These are phyloP conservation scores for Alternaria conjuncta DNA, from an alignment of 2,329 filamentous ascomycete species.

Conservation along the genomic window DNA sequence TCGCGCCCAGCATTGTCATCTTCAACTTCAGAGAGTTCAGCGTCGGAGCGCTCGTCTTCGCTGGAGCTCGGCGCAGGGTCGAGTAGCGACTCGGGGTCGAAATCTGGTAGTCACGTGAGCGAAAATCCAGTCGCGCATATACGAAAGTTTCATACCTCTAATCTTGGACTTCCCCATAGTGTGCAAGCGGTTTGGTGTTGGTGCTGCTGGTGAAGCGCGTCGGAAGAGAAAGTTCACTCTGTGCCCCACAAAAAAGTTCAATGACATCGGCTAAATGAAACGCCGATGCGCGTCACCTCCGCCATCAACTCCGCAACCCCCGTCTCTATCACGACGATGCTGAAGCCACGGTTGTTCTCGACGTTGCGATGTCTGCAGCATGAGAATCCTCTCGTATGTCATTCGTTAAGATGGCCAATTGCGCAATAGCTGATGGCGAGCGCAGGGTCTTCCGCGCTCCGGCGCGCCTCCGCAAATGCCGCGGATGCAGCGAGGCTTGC, in stretches of 20 bases:
- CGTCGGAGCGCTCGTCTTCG: conserved; percentile 63
- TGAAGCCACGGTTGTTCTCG: conserved; percentile 62
- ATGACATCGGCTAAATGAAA: conserved; percentile 19
- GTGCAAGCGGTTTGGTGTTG: not conserved
- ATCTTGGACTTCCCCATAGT: conserved; percentile 43
- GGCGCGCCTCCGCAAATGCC: conserved; percentile 70
- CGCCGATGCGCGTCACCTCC: conserved; percentile 32
- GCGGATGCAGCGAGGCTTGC: conserved; percentile 80
- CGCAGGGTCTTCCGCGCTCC: conserved; percentile 81
- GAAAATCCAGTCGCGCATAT: not conserved
- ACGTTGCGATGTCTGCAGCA: conserved; percentile 62
- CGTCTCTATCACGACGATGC: conserved; percentile 27
- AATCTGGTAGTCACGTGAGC: conserved; percentile 61
- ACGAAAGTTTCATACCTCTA: conserved; percentile 20
- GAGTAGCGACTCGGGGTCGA: conserved; percentile 75
- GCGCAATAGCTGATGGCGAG: conserved; percentile 9
- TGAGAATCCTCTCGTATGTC: conserved; percentile 83
- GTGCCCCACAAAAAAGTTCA: conserved; percentile 41
- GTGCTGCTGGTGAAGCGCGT: conserved; percentile 2
- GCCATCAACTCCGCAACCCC: conserved; percentile 27
- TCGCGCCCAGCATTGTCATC: conserved; percentile 72
- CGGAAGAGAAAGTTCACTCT: conserved; percentile 25
- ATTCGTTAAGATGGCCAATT: not conserved
- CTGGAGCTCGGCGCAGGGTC: conserved; percentile 63
- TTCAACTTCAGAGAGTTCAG: conserved; percentile 48